Evolutionary conservation across 169 alveolate species (phyloP).

Genomic region (Plasmodium gaboni): DNA sequence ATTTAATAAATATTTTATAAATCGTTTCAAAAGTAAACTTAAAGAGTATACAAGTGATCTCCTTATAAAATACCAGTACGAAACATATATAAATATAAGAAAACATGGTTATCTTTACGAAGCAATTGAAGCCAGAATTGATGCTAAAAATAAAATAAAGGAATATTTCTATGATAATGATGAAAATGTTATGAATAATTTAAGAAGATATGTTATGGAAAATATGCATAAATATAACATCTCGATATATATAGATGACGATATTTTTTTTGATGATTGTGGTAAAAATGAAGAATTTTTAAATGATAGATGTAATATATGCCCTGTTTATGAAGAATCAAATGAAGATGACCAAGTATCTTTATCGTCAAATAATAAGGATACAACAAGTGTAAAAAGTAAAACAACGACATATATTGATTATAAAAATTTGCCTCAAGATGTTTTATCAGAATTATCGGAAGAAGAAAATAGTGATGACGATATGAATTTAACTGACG

Average conservation of each 20-base stretch:
- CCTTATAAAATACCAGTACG: background rate
- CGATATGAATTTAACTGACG: too few species aligned
- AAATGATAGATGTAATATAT: background rate
- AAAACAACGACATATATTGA: too few species aligned
- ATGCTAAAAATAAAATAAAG: background rate
- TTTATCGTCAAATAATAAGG: too few species aligned
- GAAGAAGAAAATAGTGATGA: too few species aligned
- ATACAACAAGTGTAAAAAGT: too few species aligned
- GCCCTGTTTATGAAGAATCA: background rate
- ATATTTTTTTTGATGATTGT: background rate
- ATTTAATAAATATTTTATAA: background rate
- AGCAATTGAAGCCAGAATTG: constrained; percentile 7
- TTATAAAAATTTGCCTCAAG: too few species aligned
- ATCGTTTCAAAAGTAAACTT: background rate
- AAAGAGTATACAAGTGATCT: constrained; percentile 7
- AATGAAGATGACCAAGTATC: too few species aligned
- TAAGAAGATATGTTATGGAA: background rate
- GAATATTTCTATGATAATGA: too few species aligned
- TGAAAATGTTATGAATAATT: too few species aligned
- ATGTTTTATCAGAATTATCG: too few species aligned
- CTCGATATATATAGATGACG: background rate
- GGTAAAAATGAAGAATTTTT: constrained; percentile 4
- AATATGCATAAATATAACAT: background rate
- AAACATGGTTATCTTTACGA: background rate
- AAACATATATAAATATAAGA: background rate